These are phyloP conservation scores for Bretschneidera sinensis DNA, from an alignment of 345 rosid genomes.

Conservation along the genomic window DNA sequence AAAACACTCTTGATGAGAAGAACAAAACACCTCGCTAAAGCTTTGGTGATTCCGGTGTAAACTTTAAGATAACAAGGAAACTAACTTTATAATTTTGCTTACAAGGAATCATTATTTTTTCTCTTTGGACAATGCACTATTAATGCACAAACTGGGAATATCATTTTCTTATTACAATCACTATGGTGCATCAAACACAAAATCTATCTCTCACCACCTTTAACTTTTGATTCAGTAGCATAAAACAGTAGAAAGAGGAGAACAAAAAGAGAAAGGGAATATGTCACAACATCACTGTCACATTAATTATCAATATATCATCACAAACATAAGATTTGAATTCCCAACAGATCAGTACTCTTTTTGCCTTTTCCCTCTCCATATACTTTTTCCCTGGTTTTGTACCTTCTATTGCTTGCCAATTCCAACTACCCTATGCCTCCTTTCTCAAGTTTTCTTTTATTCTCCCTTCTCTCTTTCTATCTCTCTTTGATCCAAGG, in stretches of 20 bases:
- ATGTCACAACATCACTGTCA: slow-evolving; percentile 8
- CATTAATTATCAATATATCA: background rate
- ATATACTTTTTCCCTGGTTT: slow-evolving; percentile 39
- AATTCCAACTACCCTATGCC: slow-evolving; percentile 65
- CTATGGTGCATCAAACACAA: slow-evolving; percentile 14
- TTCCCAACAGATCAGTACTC: slow-evolving; percentile 21
- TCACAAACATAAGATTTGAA: slow-evolving; percentile 15
- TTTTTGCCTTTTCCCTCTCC: slow-evolving; percentile 25
- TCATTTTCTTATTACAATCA: background rate
- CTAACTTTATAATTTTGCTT: background rate
- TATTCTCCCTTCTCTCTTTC: slow-evolving; percentile 58
- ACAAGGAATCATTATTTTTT: background rate
- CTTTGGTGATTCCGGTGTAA: background rate
- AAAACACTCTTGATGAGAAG: too few species aligned
- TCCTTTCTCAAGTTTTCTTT: slow-evolving; percentile 96
- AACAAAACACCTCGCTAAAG: too few species aligned
- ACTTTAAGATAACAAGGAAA: background rate
- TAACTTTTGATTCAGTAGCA: slow-evolving; percentile 42
- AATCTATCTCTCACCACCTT: slow-evolving; percentile 22
- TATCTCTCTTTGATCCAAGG: slow-evolving; percentile 64
- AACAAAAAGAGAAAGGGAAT: slow-evolving; percentile 19
- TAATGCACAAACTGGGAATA: background rate
- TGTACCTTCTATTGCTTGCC: slow-evolving; percentile 80
- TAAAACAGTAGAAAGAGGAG: slow-evolving; percentile 39
- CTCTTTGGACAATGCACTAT: background rate